Evolutionary conservation across 441 rosid genomes (phyloP), one percentile per base, ranked within the genome.

Genomic region (Eutrema salsugineum): DNA sequence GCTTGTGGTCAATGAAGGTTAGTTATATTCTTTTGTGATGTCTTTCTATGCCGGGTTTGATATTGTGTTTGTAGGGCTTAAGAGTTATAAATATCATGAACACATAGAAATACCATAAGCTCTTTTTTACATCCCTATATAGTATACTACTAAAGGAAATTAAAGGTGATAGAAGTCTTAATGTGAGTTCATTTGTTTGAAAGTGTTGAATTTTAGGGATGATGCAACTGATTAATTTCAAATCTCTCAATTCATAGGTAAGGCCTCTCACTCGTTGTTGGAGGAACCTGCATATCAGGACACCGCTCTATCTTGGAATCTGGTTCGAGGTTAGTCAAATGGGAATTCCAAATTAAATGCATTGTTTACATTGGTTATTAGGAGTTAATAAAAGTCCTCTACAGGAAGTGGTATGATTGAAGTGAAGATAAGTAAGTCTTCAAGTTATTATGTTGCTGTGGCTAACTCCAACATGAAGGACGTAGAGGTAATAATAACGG

Each of bases 1-100:
- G 57, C 87, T 94, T 68, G 68, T 87, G 55, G 82, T 90, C 78
- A 83, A 88, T 22, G 65, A 84, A 88, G 99, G 99, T 94, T 85
- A 15, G 43, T 46, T 66, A 49, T 16, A 15, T 40, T 36, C n/a
- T 8, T 4, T 39, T 12, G 48, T 33, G 49, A 16, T 48, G 8
- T 27, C 8, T 32, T 60, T 3, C 46, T 48, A 5, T 39, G 60
- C 20, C 3, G 56, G 36, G 22, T 38, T 62, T 51, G 16, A 42
- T 50, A 40, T 8, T 3, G 28, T 30, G 19, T 15, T 5, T 38
- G 4, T 53, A 28, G 51, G 28, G 35, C 32, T 48, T 56, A 33
- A 20, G 19, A 2, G 30, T 6, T 24, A 5, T 9, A 12, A 39
- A 49, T 7, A 28, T 27, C 10, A 40, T 53, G 28, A 53, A 20